Evolutionary conservation across 805 yeast species (phyloP).

Genomic region (Metschnikowia borealis): DNA sequence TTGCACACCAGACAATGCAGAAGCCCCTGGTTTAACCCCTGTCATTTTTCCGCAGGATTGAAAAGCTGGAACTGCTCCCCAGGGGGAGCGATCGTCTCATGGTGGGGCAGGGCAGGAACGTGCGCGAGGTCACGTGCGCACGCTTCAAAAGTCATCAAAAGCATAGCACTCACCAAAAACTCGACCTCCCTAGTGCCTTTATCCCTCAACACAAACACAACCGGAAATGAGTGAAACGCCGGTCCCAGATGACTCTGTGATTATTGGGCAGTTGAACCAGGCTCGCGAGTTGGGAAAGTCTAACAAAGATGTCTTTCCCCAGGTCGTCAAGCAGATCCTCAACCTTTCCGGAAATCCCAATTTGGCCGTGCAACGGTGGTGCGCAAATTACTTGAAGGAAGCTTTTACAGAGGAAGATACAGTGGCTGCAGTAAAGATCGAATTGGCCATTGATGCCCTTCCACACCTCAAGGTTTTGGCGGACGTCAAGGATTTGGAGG

Average conservation of each 20-base stretch:
- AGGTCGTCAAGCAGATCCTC: constrained; percentile 42
- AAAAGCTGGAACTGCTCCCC: not conserved
- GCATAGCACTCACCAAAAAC: not conserved
- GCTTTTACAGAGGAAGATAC: constrained; percentile 32
- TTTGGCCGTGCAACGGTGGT: constrained; percentile 36
- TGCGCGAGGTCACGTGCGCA: constrained; percentile 3
- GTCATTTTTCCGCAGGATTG: not conserved
- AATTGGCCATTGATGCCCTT: constrained; percentile 39
- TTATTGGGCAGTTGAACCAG: constrained; percentile 32
- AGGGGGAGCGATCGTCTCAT: not conserved
- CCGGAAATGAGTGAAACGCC: not conserved
- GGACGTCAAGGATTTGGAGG: constrained; percentile 26
- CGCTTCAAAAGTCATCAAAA: constrained; percentile 1
- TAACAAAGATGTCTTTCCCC: constrained; percentile 32
- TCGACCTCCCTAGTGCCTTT: not conserved
- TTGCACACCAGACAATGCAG: too few species aligned
- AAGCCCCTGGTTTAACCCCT: too few species aligned
- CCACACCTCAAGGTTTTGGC: constrained; percentile 28
- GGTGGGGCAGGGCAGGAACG: not conserved
- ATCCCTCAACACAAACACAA: not conserved
- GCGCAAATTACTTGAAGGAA: constrained; percentile 35
- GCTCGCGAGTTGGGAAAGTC: constrained; percentile 35
- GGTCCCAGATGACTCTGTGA: constrained; percentile 13
- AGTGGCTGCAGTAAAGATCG: constrained; percentile 28
- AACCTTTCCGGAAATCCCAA: constrained; percentile 35